phyloP scores from a whole-genome alignment of 2,329 filamentous ascomycete species.

The Cladosporium sp. region DNA sequence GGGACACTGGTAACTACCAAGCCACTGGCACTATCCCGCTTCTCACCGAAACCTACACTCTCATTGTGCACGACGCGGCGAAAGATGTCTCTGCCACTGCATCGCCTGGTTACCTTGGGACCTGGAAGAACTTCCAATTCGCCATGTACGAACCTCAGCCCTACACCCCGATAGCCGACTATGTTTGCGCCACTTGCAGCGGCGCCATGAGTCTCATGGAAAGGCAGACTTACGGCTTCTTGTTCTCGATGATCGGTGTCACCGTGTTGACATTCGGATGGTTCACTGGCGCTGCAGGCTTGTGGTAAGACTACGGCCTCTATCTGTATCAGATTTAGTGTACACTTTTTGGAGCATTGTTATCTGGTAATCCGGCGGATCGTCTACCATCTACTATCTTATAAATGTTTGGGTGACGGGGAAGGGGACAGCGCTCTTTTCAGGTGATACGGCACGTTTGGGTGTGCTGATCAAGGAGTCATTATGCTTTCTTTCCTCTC shows the following conservation, averaged over 20 bases:
- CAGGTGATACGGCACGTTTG: slow-evolving; percentile 10
- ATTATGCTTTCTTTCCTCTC: neutral
- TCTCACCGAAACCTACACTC: slow-evolving; percentile 61
- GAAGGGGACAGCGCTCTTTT: slow-evolving; percentile 2
- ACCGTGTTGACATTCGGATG: slow-evolving; percentile 60
- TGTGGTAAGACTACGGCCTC: slow-evolving; percentile 27
- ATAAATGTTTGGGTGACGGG: neutral
- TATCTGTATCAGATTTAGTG: neutral
- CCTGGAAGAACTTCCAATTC: slow-evolving; percentile 56
- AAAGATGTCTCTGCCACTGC: slow-evolving; percentile 54
- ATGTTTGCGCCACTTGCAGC: slow-evolving; percentile 58
- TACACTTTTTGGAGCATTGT: slow-evolving; percentile 7
- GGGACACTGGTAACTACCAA: slow-evolving; percentile 61
- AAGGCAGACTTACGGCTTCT: slow-evolving; percentile 56
- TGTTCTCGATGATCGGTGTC: slow-evolving; percentile 56
- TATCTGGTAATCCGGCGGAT: neutral
- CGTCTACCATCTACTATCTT: neutral
- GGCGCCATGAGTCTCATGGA: slow-evolving; percentile 54
- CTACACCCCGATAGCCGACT: slow-evolving; percentile 49
- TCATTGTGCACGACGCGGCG: slow-evolving; percentile 61
- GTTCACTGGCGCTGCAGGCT: slow-evolving; percentile 48
- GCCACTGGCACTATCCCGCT: slow-evolving; percentile 52
- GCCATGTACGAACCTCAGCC: slow-evolving; percentile 62
- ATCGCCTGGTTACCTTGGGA: slow-evolving; percentile 56
- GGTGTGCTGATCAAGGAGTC: slow-evolving; percentile 1